These are phyloP conservation scores for Colletotrichum theobromicola DNA, from an alignment of 2,329 filamentous ascomycete genomes.

Conservation along the genomic window DNA sequence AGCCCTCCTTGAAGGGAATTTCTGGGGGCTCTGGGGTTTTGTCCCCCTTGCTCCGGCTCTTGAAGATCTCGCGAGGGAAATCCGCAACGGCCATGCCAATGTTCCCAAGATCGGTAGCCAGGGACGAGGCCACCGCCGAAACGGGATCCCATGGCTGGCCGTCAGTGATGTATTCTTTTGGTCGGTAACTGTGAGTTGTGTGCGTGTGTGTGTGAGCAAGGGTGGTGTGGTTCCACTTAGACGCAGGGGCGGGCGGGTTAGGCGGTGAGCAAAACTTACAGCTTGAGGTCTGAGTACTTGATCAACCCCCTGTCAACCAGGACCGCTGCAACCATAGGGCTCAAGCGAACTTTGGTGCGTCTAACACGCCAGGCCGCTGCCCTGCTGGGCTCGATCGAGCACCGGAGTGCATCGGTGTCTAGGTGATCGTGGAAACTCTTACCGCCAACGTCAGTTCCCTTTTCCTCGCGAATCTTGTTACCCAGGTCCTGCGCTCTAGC, in stretches of 20 bases:
- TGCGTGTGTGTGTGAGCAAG: not conserved
- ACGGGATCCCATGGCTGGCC: slow-evolving; percentile 82
- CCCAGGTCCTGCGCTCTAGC: slow-evolving; percentile 64
- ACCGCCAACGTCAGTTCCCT: slow-evolving; percentile 66
- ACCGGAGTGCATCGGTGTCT: slow-evolving; percentile 69
- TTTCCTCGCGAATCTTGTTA: slow-evolving; percentile 69
- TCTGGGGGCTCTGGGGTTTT: slow-evolving; percentile 11
- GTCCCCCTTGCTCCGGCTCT: slow-evolving; percentile 30
- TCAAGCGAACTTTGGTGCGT: slow-evolving; percentile 70
- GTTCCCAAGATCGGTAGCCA: slow-evolving; percentile 82
- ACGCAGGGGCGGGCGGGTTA: not conserved
- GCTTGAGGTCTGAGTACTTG: slow-evolving; percentile 73
- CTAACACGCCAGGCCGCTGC: slow-evolving; percentile 79
- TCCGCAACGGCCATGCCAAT: slow-evolving; percentile 86
- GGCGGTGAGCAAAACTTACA: slow-evolving; percentile 55
- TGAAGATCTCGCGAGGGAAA: slow-evolving; percentile 64
- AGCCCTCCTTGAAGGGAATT: not conserved
- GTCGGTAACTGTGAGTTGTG: slow-evolving; percentile 44
- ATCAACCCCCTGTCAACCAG: slow-evolving; percentile 69
- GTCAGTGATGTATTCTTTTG: slow-evolving; percentile 75
- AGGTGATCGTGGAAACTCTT: slow-evolving; percentile 76
- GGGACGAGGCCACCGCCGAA: slow-evolving; percentile 75
- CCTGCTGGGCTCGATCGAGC: slow-evolving; percentile 69
- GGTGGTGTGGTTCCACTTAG: not conserved
- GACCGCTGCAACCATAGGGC: slow-evolving; percentile 73